Evolutionary conservation across 179 eudicot genomes (phyloP).

Genomic region (Pouteria campechiana): DNA sequence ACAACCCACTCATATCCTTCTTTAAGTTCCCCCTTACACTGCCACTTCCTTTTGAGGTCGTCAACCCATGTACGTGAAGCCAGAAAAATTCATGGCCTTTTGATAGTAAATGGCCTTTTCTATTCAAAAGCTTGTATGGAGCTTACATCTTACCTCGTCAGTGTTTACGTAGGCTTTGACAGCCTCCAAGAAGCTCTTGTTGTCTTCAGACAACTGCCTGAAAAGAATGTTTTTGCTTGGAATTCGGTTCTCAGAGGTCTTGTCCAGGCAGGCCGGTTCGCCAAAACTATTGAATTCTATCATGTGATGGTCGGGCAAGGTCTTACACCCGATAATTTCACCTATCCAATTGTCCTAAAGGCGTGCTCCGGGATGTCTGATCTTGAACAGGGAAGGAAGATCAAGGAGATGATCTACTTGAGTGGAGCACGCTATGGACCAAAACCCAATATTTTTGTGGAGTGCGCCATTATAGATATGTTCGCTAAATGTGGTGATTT

Average conservation of each 20-base stretch:
- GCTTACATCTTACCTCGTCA: not conserved
- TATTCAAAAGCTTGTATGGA: not conserved
- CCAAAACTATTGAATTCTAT: not conserved
- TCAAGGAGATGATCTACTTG: not conserved
- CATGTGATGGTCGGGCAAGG: not conserved
- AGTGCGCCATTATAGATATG: conserved; percentile 9
- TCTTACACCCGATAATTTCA: conserved; percentile 1
- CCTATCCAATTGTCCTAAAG: conserved; percentile 4
- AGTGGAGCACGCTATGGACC: not conserved
- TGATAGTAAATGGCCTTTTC: not conserved
- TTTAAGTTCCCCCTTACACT: not conserved
- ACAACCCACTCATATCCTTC: too few species aligned
- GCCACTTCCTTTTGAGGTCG: not conserved
- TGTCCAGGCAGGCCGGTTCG: not conserved
- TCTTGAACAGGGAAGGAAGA: conserved; percentile 9
- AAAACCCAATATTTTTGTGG: not conserved
- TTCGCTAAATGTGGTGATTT: conserved; percentile 9
- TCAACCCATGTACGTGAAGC: not conserved
- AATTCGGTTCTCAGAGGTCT: not conserved
- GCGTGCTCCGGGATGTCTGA: conserved; percentile 5
- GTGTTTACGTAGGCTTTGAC: not conserved
- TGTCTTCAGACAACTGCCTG: not conserved
- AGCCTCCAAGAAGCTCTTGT: not conserved
- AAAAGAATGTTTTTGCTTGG: not conserved
- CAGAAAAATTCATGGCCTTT: not conserved